Evolutionary conservation across 2,329 filamentous ascomycete species (phyloP).

Genomic region (Xylaria multiplex): DNA sequence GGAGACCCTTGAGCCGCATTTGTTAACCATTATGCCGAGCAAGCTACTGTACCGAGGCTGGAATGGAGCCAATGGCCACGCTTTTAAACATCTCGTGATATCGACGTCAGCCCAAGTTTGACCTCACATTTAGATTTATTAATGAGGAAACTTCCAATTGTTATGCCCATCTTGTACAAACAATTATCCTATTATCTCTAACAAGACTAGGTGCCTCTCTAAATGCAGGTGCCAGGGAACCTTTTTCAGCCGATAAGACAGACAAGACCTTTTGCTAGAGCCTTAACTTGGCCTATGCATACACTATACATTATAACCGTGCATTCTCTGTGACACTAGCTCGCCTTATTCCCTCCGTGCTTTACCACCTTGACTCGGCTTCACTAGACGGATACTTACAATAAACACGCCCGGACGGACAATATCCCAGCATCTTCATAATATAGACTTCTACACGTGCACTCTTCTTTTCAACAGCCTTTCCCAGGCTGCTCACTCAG

Average conservation of each 20-base stretch:
- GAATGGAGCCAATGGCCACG: constrained; percentile 17
- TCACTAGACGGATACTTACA: too few relatives aligned
- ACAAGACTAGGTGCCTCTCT: neutral
- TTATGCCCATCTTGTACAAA: constrained; percentile 10
- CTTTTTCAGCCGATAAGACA: neutral
- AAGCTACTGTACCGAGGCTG: constrained; percentile 37
- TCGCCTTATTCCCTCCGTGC: neutral
- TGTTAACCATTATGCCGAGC: constrained; percentile 11
- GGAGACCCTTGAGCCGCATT: constrained; percentile 32
- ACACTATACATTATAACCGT: neutral
- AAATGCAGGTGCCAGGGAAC: neutral
- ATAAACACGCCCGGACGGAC: neutral
- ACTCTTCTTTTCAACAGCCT: neutral
- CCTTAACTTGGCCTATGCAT: neutral
- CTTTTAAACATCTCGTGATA: constrained; percentile 32
- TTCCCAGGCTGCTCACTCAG: neutral
- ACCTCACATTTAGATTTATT: neutral
- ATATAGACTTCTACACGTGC: neutral
- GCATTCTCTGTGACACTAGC: neutral
- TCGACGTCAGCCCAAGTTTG: constrained; percentile 22
- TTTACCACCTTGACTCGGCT: neutral
- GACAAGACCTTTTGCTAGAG: neutral
- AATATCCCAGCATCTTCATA: neutral
- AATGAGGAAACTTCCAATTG: constrained; percentile 8
- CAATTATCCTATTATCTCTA: neutral